Evolutionary conservation across 2,329 filamentous ascomycete genomes (phyloP), one percentile per base, ranked within the genome.

Genomic region (Hymenoscyphus infarciens): DNA sequence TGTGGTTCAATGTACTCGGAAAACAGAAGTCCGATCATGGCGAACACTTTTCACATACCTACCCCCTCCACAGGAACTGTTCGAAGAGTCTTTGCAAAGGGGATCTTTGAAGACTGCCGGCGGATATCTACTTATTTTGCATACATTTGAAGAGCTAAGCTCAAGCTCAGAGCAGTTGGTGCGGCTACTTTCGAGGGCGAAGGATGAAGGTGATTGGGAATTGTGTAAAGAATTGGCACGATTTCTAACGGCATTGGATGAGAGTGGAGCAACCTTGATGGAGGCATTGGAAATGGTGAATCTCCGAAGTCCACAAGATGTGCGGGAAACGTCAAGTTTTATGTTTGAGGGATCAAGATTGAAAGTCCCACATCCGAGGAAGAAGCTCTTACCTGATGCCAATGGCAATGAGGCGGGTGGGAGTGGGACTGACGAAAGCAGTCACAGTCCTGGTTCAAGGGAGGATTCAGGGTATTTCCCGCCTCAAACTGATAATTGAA

Each of bases 11-110:
- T 99, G 95, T 77, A 97, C 95, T 1, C 89, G 95, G 61, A 99
- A 99, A 77, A 99, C 95, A 0, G 95, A 99, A 74, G 87, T 97
- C 7, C 87, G 94, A 45, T 96, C 92, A 61, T 99, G 95, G 95
- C 87, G 90, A 64, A 97, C 95, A 0, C 81, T 99, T 1, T 99
- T 99, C 75, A 87, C 88, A 4, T 92, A 97, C 71, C 82, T 99
- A 0, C 95, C 95, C 0, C 91, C 94, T 0, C 91, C 94, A 3
- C 89, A 92, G 71, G 90, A 95, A 69, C 83, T 99, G 0, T 99
- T 99, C 70, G 94, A 99, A 75, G 91, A 97, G 75, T 94, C 92
- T 4, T 79, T 99, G 10, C 87, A 89, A 67, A 86, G 91, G 61
- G 92, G 91, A 2, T 91, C 89, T 3, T 80, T 99, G 57, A 98